Conservation (phyloP, 2,329 filamentous ascomycete species). For the Penicillium psychrosexuale region DNA sequence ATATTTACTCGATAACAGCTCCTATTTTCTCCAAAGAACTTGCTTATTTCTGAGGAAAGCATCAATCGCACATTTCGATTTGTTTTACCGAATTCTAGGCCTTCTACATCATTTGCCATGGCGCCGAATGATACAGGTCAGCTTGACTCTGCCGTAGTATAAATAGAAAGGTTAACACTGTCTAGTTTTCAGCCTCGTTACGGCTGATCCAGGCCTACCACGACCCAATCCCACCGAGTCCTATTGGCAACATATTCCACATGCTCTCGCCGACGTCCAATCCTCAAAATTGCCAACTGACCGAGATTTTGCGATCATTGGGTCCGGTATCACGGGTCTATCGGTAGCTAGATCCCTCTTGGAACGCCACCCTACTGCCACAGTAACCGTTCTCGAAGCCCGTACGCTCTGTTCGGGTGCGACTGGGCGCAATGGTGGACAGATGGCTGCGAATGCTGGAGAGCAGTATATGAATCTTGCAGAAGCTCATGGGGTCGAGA, state of each 20-base stretch:
- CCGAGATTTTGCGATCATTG: conserved; percentile 34
- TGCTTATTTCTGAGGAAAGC: not conserved
- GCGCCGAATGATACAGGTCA: conserved; percentile 1
- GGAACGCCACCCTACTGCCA: conserved; percentile 22
- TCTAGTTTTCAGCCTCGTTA: conserved; percentile 16
- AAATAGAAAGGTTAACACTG: not conserved
- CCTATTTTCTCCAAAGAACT: not conserved
- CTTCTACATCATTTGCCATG: not conserved
- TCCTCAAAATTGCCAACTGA: conserved; percentile 27
- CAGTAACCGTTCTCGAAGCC: conserved; percentile 36
- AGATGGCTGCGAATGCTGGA: conserved; percentile 28
- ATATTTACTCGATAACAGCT: not conserved
- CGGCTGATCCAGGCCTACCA: conserved; percentile 37
- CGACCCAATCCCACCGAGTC: conserved; percentile 36
- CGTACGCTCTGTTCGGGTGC: conserved; percentile 37
- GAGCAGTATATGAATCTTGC: conserved; percentile 27
- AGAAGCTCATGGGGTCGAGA: conserved; percentile 22
- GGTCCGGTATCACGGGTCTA: conserved; percentile 38
- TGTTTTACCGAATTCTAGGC: not conserved
- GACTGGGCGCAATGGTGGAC: conserved; percentile 39
- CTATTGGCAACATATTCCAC: conserved; percentile 37
- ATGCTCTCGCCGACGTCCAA: conserved; percentile 30
- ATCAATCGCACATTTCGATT: not conserved
- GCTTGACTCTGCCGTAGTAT: not conserved
- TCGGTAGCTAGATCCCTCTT: conserved; percentile 34